Base-by-base conservation (phyloP, 805 yeast genomes). In the Danielia reshetovae region DNA sequence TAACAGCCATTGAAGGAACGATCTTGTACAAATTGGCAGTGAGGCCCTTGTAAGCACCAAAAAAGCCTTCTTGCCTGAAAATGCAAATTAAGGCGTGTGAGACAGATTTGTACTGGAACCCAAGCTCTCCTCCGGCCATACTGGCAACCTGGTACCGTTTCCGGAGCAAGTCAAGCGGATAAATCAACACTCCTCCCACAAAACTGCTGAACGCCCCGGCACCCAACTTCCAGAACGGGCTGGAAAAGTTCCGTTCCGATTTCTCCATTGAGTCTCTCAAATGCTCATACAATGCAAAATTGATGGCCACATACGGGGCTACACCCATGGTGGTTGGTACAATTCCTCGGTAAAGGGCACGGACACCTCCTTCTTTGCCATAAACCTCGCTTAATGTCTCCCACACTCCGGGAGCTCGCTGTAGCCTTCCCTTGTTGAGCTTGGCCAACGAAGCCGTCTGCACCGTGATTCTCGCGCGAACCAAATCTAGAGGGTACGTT, bases 1-100 rank as follows among this genome's bases (percentile, higher is more conserved):
- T 86, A 12, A 89, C 87, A 4, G 97, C 97, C 89, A 93, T 90
- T 10, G 93, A 80, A 0, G 97, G 97, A 30, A 87, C 84, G 4
- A 90, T 93, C 55, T 89, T 90, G 68, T 85, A 81, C 55, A 86
- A 68, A 53, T 87, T 87, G 1, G 95, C 93, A 2, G 79, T 70
- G 56, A 82, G 66, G 0, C 90, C 90, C 49, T 76, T 81, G 62
- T 81, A 83, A 24, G 83, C 74, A 1, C 89, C 90, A 28, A 57
- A 63, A 31, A 70, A 64, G 1, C 97, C 97, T 57, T 90, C 97
- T 14, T 69, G 62, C 42, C 61, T 70, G 39, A 82, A 79, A 24
- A 90, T 86, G 4, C 82, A 73, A 3, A 61, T 54, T 21, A 90
- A 56, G 0, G 97, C 97, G 48, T 85, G 83, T 53, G 68, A 49